Evolutionary conservation across 208 protist genomes (phyloP), one percentile per base, ranked within the genome.

Genomic region (Acanthamoeba sp.): DNA sequence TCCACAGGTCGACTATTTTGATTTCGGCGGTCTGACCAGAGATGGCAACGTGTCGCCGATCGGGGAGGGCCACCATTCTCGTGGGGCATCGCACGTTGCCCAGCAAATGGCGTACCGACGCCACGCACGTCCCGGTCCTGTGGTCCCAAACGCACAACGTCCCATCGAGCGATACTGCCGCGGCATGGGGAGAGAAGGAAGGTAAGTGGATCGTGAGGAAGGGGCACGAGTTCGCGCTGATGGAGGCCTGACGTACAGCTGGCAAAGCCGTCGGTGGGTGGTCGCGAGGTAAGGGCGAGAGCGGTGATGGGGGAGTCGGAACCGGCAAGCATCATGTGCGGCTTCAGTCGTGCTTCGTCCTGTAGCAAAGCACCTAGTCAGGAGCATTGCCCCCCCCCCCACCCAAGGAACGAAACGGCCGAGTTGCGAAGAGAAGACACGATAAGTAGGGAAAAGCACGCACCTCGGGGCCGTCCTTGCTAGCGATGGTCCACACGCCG

Each of bases 1-100:
- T 71, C 55, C 55, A 91, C 50, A 91, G n/a, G 42, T 91, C 85
- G 36, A 91, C 85, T 36, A 91, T 91, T 29, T 73, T 73, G 59
- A 91, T 71, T 7, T 73, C 57, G 32, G 85, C 16, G 0, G 57
- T 91, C 38, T 91, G 85, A 1, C 85, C 85, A 45, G 85, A 64
- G 48, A 64, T 73, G n/a, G 85, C 85, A 7, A 91, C 59, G 38
- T 91, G 85, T 2, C 85, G 50, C 3, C 59, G 34, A 55, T 91
- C 85, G 24, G 85, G 85, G 24, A 91, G 50, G 55, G 85, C 32
- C 32, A 91, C 85, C 85, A 91, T 91, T 0, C 42, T 10, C 9
- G 85, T 73, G 16, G 85, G 85, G 42, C 57, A 52, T 1, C 59
- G 7, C 85, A 91, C 62, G 22, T 71, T 71, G 59, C 59, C 85